Percentiles rank a stretch among this genome's conserved stretches.
phyloP scores from a whole-genome alignment of 495 filamentous ascomycete genomes.

The Daldinia bambusicola region DNA sequence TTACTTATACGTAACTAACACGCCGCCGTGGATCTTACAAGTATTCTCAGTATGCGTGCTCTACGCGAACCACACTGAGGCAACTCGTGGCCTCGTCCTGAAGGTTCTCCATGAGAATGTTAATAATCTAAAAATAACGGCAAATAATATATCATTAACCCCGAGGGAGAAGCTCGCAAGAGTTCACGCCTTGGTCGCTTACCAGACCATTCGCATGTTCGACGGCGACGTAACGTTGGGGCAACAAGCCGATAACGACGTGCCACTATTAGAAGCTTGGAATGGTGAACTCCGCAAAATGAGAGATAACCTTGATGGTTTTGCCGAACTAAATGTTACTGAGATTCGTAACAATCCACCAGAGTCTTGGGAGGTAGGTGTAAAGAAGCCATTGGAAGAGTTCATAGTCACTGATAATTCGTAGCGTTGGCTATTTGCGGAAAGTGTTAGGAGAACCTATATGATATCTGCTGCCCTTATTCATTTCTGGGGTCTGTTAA shows the following conservation, averaged over 20 bases:
- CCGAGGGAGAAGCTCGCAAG: constrained; percentile 50
- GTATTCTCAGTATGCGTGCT: constrained; percentile 48
- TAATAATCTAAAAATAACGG: constrained; percentile 38
- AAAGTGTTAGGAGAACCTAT: constrained; percentile 43
- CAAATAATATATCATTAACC: constrained; percentile 17
- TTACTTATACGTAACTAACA: constrained; percentile 47
- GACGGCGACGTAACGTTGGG: constrained; percentile 51
- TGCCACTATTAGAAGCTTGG: constrained; percentile 49
- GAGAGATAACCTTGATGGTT: constrained; percentile 46
- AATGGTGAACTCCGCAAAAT: constrained; percentile 47
- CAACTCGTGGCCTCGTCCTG: constrained; percentile 47
- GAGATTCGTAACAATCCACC: constrained; percentile 36
- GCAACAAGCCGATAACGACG: constrained; percentile 49
- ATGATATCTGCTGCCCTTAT: constrained; percentile 18
- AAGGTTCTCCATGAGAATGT: constrained; percentile 43
- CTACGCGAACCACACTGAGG: constrained; percentile 47
- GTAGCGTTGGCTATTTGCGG: constrained; percentile 45
- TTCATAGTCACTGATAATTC: not conserved
- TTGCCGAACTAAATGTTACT: constrained; percentile 20
- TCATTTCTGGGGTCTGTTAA: constrained; percentile 27
- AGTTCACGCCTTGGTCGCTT: constrained; percentile 49
- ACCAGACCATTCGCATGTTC: constrained; percentile 53
- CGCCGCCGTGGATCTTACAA: constrained; percentile 47
- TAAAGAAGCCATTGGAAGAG: not conserved
- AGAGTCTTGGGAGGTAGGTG: constrained; percentile 45